Percentiles rank a stretch among this genome's conserved stretches.
These are phyloP conservation scores for Apostasia shenzhenica DNA, from an alignment of 106 monocot genomes.

Conservation along the genomic window DNA sequence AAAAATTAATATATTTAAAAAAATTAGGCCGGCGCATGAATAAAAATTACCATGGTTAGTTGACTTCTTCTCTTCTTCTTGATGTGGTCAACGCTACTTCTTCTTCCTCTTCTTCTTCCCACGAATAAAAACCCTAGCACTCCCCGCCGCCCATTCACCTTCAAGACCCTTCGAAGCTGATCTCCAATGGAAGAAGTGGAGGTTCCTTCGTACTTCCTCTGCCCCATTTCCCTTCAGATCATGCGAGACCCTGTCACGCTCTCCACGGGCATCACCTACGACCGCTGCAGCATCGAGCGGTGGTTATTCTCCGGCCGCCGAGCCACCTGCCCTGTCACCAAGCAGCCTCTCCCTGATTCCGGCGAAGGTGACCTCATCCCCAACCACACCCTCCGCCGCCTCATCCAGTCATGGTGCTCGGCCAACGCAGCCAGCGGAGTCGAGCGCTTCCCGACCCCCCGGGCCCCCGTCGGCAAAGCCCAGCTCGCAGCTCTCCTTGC, in stretches of 20 bases:
- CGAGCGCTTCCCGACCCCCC: constrained; percentile 55
- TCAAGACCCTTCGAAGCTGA: too few species aligned
- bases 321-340: constrained; percentile 54
- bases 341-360: constrained; percentile 17
- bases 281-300: constrained; percentile 59
- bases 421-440: constrained; percentile 35
- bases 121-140: too few species aligned
- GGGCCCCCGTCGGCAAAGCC: constrained; percentile 21
- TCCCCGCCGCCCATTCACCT: too few species aligned
- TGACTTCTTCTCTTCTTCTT: too few species aligned
- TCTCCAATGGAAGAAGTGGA: constrained; percentile 20
- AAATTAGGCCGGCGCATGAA: too few species aligned
- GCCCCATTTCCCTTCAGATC: constrained; percentile 71
- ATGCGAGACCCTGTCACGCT: constrained; percentile 83
- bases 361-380: constrained; percentile 32
- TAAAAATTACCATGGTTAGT: too few species aligned
- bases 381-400: constrained; percentile 58
- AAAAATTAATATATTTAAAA: too few species aligned
- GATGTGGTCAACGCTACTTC: too few species aligned
- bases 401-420: constrained; percentile 60
- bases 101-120: too few species aligned
- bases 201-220: constrained; percentile 55
- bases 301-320: constrained; percentile 49
- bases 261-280: constrained; percentile 80
- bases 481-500: constrained; percentile 31